A percentile compares a stretch with the other conserved stretches of the same genome.
These are phyloP conservation scores for Blastomyces parvus DNA, from an alignment of 2,329 filamentous ascomycete species.

Conservation along the genomic window DNA sequence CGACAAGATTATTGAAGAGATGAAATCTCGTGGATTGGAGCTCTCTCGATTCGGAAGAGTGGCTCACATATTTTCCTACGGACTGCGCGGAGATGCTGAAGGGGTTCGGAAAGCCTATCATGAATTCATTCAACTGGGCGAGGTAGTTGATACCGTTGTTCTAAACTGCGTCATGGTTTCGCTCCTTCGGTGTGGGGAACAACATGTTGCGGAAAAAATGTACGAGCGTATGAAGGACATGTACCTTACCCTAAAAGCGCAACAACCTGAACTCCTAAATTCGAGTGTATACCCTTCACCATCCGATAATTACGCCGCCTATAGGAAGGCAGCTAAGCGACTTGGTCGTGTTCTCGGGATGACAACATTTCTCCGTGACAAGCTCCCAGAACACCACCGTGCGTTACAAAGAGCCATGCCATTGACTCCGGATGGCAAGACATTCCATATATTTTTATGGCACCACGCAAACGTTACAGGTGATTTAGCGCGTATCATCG, in stretches of 20 bases:
- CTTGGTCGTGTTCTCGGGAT: constrained; percentile 42
- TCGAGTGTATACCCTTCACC: constrained; percentile 20
- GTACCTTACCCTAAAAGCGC: constrained; percentile 32
- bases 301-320: constrained; percentile 28
- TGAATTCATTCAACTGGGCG: constrained; percentile 71
- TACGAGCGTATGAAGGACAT: constrained; percentile 74
- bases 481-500: constrained; percentile 59
- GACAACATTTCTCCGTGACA: constrained; percentile 34
- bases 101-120: constrained; percentile 68
- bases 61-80: constrained; percentile 74
- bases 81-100: constrained; percentile 61
- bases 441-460: constrained; percentile 69
- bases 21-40: constrained; percentile 56
- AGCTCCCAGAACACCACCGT: constrained; percentile 48
- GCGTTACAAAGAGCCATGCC: constrained; percentile 56
- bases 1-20: constrained; percentile 75
- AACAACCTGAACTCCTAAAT: constrained; percentile 15
- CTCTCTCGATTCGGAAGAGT: constrained; percentile 75
- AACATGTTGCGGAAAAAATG: constrained; percentile 64
- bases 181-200: constrained; percentile 66
- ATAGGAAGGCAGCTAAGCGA: constrained; percentile 32
- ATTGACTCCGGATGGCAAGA: constrained; percentile 64
- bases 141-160: constrained; percentile 78
- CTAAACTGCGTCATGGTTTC: constrained; percentile 80
- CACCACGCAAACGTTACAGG: constrained; percentile 62